Evolutionary conservation across 495 filamentous ascomycete genomes (phyloP).

Genomic region (Hyaloscypha variabilis): DNA sequence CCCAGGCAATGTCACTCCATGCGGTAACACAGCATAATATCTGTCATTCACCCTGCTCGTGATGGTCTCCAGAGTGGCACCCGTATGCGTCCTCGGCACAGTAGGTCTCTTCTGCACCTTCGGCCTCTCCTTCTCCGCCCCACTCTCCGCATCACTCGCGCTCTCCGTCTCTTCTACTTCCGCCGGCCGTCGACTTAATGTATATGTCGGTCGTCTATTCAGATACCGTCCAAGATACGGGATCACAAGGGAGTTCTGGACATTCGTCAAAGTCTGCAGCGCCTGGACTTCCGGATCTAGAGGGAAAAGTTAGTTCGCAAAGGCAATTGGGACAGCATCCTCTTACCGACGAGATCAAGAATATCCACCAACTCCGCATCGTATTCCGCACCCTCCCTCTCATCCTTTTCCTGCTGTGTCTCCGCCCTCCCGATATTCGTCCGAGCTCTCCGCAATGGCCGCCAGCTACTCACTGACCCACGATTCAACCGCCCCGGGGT

Average conservation of each 20-base stretch:
- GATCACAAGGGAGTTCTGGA: slow-evolving; percentile 78
- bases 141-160: slow-evolving; percentile 26
- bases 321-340: not conserved
- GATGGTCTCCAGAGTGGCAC: slow-evolving; percentile 40
- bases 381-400: slow-evolving; percentile 42
- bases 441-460: slow-evolving; percentile 32
- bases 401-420: slow-evolving; percentile 12
- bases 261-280: slow-evolving; percentile 74
- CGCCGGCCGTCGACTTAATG: slow-evolving; percentile 55
- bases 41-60: slow-evolving; percentile 45
- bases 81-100: slow-evolving; percentile 17
- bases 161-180: slow-evolving; percentile 28
- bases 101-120: slow-evolving; percentile 22
- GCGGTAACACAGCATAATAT: slow-evolving; percentile 62
- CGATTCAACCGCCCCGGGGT: slow-evolving; percentile 12
- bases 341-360: slow-evolving; percentile 70
- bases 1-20: slow-evolving; percentile 64
- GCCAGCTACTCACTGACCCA: slow-evolving; percentile 33
- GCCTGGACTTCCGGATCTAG: slow-evolving; percentile 76
- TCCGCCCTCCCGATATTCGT: slow-evolving; percentile 21
- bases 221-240: slow-evolving; percentile 67
- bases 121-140: slow-evolving; percentile 20
- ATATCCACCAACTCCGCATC: slow-evolving; percentile 66
- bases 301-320: not conserved
- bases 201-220: slow-evolving; percentile 75